Evolutionary conservation across 306 rosid genomes (phyloP), one percentile per base, ranked within the genome.

Genomic region (Senna tora): DNA sequence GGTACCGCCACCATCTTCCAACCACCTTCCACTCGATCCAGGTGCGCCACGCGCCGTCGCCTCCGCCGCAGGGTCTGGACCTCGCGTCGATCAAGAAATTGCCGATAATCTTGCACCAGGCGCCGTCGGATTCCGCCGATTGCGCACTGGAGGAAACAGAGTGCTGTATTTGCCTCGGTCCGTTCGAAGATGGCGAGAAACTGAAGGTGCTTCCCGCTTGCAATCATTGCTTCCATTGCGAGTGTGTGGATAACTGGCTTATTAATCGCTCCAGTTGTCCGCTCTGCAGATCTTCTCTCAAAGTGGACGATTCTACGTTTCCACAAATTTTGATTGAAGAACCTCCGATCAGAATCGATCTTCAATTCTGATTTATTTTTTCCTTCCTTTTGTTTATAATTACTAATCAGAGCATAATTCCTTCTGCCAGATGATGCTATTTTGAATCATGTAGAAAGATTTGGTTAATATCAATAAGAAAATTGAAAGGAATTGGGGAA

Each of bases 181-280:
- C 68, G 30, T 87, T 91, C 71, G 67, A 67, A 11, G 92, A 89
- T 9, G 96, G 91, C 0, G 96, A 89, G 41, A 89, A 88, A 74
- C 67, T 94, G 63, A 94, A 94, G 88, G 79, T 87, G 34, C 69
- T 94, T 28, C 97, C 97, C 0, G 55, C 22, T 0, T 94, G 98
- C 38, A 71, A 61, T 8, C 98, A 94, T 63, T 73, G 87, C 21
- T 94, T 78, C 21, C 98, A 94, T 33, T 83, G 92, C 5, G 92
- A 89, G 60, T 94, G 98, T 30, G 92, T 94, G 0, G 98, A 89
- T 33, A 69, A n/a, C 60, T 94, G 98, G 98, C 92, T 94, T 15
- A 15, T 36, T 14, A 72, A 80, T 41, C 95, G 82, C 34, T 88
- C 97, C 0, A 94, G 81, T 52, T 94, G 98, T 66, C 98, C 98